phyloP scores from a whole-genome alignment of 2,329 filamentous ascomycete species.

The Penicillium sp. region DNA sequence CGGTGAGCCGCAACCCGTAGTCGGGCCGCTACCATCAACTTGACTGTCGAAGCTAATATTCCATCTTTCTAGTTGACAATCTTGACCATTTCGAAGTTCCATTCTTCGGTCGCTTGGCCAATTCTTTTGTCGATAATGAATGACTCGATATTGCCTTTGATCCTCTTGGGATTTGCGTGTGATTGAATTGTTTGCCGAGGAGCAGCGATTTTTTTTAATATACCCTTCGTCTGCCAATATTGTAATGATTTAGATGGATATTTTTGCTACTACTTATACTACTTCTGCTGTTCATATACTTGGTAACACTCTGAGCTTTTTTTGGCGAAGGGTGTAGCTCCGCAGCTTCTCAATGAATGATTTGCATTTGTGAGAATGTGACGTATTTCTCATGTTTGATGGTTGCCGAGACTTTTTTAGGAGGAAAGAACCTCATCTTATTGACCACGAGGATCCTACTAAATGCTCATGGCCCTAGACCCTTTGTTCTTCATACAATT shows the following conservation, averaged over 20 bases:
- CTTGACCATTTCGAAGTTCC: conserved; percentile 79
- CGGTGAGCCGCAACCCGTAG: conserved; percentile 55
- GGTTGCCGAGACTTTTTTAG: too few relatives aligned
- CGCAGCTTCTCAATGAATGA: not conserved
- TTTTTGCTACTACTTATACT: not conserved
- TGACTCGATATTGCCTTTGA: conserved; percentile 37
- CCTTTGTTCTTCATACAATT: conserved; percentile 27
- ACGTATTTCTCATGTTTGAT: too few relatives aligned
- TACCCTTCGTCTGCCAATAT: conserved; percentile 26
- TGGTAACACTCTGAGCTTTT: not conserved
- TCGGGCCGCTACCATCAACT: not conserved
- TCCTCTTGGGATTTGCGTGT: conserved; percentile 12
- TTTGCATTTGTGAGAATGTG: not conserved
- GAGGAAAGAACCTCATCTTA: not conserved
- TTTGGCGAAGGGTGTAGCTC: not conserved
- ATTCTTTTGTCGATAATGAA: conserved; percentile 88
- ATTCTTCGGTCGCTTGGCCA: conserved; percentile 82
- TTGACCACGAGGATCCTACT: conserved; percentile 8
- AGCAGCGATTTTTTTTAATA: conserved; percentile 22
- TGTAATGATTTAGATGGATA: conserved; percentile 7
- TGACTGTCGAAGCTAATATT: not conserved
- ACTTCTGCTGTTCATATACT: conserved; percentile 1
- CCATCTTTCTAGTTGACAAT: conserved; percentile 57
- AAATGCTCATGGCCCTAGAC: conserved; percentile 15
- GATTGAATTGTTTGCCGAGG: conserved; percentile 17